Evolutionary conservation across 257 asterid species (phyloP).

Genomic region (Striga asiatica): DNA sequence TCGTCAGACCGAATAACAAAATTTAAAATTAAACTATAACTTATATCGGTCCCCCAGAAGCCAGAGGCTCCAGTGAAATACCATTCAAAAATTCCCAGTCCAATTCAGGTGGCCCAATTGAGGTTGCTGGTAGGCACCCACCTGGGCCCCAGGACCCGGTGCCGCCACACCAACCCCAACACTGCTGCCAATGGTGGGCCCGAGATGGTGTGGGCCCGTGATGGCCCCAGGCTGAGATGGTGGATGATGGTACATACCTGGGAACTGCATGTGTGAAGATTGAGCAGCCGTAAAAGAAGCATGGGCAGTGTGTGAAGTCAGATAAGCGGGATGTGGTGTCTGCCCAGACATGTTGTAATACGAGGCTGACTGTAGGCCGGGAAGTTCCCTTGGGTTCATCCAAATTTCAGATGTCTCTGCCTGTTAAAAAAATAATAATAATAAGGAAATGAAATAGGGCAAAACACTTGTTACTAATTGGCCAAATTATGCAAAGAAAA

Average conservation of each 20-base stretch:
- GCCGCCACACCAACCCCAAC: slow-evolving; percentile 76
- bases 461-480: too few relatives aligned
- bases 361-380: slow-evolving; percentile 62
- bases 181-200: slow-evolving; percentile 62
- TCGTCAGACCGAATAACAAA: neutral
- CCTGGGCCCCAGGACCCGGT: slow-evolving; percentile 17
- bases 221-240: slow-evolving; percentile 58
- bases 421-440: slow-evolving; percentile 18
- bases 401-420: slow-evolving; percentile 93
- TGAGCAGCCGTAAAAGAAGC: slow-evolving; percentile 71
- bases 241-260: slow-evolving; percentile 68
- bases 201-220: slow-evolving; percentile 72
- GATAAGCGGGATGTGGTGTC: slow-evolving; percentile 68
- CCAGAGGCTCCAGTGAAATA: neutral
- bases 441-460: too few relatives aligned
- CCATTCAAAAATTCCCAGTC: neutral
- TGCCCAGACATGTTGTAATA: slow-evolving; percentile 83
- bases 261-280: slow-evolving; percentile 86
- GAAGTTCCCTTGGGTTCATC: slow-evolving; percentile 75
- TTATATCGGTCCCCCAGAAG: neutral
- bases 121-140: neutral
- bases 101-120: neutral
- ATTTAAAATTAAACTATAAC: neutral
- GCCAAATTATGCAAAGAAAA: neutral
- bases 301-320: slow-evolving; percentile 77